phyloP scores from a whole-genome alignment of 805 yeast species.

The Ogataea populi-albae region DNA sequence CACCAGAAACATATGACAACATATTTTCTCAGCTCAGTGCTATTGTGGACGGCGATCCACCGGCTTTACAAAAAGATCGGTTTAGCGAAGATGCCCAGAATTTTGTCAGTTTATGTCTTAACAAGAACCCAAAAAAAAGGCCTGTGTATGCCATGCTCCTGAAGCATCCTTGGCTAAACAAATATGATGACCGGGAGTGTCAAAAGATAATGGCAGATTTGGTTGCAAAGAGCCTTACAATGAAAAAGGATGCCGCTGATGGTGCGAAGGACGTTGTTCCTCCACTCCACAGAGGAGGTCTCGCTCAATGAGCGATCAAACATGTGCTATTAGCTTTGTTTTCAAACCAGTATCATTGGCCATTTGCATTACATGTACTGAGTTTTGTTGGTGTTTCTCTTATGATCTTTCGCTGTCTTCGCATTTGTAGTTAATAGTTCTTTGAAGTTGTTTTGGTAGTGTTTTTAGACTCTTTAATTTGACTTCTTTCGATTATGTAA shows the following conservation, averaged over 20 bases:
- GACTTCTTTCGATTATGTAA: no score
- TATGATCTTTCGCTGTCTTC: no score
- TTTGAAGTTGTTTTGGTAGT: no score
- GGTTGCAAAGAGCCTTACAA: conserved; percentile 33
- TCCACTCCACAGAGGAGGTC: conserved; percentile 25
- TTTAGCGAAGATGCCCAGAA: conserved; percentile 77
- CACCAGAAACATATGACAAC: conserved; percentile 87
- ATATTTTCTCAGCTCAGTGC: conserved; percentile 93
- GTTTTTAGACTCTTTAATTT: no score
- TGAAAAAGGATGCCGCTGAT: conserved; percentile 27
- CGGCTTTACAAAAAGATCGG: conserved; percentile 59
- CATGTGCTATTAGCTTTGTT: no score
- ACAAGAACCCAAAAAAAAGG: conserved; percentile 75
- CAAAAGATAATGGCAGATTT: conserved; percentile 29
- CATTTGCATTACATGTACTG: not conserved
- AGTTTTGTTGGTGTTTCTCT: no score
- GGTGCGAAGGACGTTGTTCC: conserved; percentile 16
- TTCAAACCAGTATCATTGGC: conserved; percentile 6
- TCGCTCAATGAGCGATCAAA: no score
- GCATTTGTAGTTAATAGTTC: no score
- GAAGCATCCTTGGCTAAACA: conserved; percentile 79
- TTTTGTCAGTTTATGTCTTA: conserved; percentile 74
- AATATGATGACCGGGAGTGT: conserved; percentile 39
- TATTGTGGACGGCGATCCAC: conserved; percentile 94
- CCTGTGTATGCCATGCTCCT: conserved; percentile 77